phyloP scores from a whole-genome alignment of 768 basidiomycete genomes.

The Xanthoconium stramineum region DNA sequence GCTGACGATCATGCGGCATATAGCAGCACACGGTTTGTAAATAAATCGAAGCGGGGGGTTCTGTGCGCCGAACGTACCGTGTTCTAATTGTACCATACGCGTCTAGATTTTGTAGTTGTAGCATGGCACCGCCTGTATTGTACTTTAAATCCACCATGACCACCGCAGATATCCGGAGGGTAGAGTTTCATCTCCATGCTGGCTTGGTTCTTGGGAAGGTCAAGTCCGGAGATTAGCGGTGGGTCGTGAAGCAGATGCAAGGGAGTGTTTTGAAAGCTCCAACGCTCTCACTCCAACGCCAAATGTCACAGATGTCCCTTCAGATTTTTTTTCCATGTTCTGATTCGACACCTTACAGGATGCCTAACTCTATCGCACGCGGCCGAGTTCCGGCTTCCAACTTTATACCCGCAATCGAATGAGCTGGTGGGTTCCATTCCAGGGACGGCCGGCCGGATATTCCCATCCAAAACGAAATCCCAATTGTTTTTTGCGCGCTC shows the following conservation, averaged over 20 bases:
- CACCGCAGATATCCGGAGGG: neutral
- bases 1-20: slow-evolving; percentile 63
- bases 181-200: slow-evolving; percentile 1
- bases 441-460: neutral
- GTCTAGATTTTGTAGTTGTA: neutral
- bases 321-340: neutral
- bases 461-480: neutral
- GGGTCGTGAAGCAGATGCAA: slow-evolving; percentile 3
- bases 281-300: neutral
- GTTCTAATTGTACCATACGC: slow-evolving; percentile 9
- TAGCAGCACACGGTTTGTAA: slow-evolving; percentile 45
- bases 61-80: neutral
- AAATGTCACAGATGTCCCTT: neutral
- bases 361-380: slow-evolving; percentile 18
- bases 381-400: neutral
- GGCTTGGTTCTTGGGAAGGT: neutral
- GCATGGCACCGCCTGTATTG: slow-evolving; percentile 11
- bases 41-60: neutral
- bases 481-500: neutral
- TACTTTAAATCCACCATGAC: slow-evolving; percentile 4
- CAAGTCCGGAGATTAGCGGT: slow-evolving; percentile 6
- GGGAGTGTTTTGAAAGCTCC: neutral
- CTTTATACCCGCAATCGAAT: slow-evolving; percentile 1
- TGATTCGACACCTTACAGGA: slow-evolving; percentile 6
- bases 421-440: neutral